Evolutionary conservation across 176 grass and related monocot genomes (phyloP).

Genomic region (Lolium perenne): DNA sequence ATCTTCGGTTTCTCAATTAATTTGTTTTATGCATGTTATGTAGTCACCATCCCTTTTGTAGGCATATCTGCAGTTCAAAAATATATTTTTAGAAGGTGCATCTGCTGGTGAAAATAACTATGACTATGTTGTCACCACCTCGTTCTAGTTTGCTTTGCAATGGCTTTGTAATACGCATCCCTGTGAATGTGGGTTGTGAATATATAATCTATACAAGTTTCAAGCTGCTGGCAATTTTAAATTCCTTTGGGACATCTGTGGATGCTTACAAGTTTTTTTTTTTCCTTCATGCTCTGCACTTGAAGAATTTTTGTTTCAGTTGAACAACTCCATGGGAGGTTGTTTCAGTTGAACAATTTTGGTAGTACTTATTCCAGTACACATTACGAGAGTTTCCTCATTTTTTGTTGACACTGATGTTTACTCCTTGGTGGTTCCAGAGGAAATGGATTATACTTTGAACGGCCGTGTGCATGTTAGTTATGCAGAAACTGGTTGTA

Average conservation of each 20-base stretch:
- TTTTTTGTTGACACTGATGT: conserved; percentile 24
- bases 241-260: not conserved
- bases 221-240: not conserved
- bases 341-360: no score
- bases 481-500: no score
- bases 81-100: no score
- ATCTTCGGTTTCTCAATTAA: conserved; percentile 14
- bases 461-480: no score
- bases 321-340: not conserved
- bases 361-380: not conserved
- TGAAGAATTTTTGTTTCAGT: not conserved
- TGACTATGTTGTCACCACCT: conserved; percentile 7
- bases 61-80: no score
- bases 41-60: not conserved
- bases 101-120: conserved; percentile 18
- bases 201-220: not conserved
- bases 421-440: conserved; percentile 48
- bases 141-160: not conserved
- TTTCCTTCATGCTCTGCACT: not conserved
- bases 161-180: not conserved
- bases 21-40: not conserved
- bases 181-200: conserved; percentile 9
- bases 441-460: conserved; percentile 85
- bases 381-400: not conserved
- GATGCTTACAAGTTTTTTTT: not conserved